These are phyloP conservation scores for Candida ipomoeae DNA, from an alignment of 805 yeast genomes.

Conservation along the genomic window DNA sequence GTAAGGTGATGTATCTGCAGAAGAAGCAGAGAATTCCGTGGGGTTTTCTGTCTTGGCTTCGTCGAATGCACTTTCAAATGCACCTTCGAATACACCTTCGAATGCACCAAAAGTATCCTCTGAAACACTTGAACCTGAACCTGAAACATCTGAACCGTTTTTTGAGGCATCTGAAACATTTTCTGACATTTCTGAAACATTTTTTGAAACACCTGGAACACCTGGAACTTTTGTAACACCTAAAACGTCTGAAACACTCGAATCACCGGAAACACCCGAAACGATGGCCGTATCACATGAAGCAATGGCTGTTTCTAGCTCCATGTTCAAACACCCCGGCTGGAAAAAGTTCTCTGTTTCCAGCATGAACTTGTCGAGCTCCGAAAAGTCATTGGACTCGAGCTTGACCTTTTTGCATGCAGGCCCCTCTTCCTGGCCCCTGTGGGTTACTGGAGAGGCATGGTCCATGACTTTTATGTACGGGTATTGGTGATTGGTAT, in stretches of 20 bases:
- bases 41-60: not conserved
- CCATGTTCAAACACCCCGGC: conserved; percentile 2
- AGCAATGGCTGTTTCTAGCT: conserved; percentile 3
- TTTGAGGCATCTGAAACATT: too few species aligned
- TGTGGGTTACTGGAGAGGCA: not conserved
- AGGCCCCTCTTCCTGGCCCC: not conserved
- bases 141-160: too few species aligned
- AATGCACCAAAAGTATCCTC: too few species aligned
- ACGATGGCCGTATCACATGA: not conserved
- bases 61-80: not conserved
- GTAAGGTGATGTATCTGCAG: conserved; percentile 13
- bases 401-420: not conserved
- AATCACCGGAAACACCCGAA: too few species aligned
- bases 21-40: conserved; percentile 4
- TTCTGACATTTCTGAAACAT: too few species aligned
- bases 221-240: too few species aligned
- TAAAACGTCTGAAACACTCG: too few species aligned
- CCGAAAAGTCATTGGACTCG: not conserved
- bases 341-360: conserved; percentile 7
- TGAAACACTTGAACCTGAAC: too few species aligned
- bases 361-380: conserved; percentile 13
- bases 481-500: too few species aligned
- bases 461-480: not conserved
- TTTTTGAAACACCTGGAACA: too few species aligned
- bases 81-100: too few species aligned